Evolutionary conservation across 2,329 filamentous ascomycete genomes (phyloP), one percentile per base, ranked within the genome.

Genomic region (Colletotrichum agaves): DNA sequence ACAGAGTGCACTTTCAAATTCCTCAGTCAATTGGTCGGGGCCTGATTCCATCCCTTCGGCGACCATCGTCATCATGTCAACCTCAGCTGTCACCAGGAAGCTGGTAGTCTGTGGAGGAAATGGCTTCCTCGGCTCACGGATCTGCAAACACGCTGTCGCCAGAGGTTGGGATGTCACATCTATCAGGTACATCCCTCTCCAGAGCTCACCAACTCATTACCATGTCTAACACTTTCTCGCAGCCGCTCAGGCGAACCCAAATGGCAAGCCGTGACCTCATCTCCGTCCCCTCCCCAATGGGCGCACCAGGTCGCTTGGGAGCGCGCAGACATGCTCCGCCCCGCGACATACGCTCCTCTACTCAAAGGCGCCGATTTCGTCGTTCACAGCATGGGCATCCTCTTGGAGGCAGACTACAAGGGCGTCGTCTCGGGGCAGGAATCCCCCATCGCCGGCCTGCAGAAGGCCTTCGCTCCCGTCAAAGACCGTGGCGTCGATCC

Each of bases 351-450:
- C 81, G 88, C 87, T 8, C 83, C 90, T 0, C 87, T 95, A 53
- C 88, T 99, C 69, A 87, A 88, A 72, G 88, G 87, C 63, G 93
- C 94, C 69, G 89, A 93, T 77, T 94, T 90, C 63, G 94, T 98
- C 27, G 91, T 99, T 52, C 96, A 99, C 84, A 93, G 87, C 75
- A 94, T 98, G 91, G 96, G 96, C 10, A 98, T 99, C 74, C 86
- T 99, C 17, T 88, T 99, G 10, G 96, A 99, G 83, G 94, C 94
- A 56, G 96, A 99, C 83, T 99, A 99, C 88, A 99, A 99, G 81
- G 92, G 92, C 72, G 91, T 97, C 15, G 78, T 99, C 27, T 91
- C 89, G 19, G 96, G 96, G 57, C 89, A 88, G 68, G 94, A 97
- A 74, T 93, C 92, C 0, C 89, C 93, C n/a, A 80, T 97, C 59